Evolutionary conservation across 2,329 filamentous ascomycete genomes (phyloP).

Genomic region (Shiraia bambusicola): DNA sequence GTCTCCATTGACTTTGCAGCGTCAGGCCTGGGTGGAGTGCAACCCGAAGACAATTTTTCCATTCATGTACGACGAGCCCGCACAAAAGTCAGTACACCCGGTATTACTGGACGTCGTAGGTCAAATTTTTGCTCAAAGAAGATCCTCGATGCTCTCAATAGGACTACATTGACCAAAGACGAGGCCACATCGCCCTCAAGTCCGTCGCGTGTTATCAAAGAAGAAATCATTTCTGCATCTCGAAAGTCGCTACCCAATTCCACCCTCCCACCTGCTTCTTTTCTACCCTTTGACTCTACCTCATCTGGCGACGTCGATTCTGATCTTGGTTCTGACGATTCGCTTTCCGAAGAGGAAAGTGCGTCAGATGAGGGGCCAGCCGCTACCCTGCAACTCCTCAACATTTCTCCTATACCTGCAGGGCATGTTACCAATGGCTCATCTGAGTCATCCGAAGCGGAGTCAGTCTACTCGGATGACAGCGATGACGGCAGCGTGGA

Average conservation of each 20-base stretch:
- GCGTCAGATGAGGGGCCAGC: constrained; percentile 18
- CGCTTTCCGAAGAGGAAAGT: constrained; percentile 27
- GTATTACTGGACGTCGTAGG: constrained; percentile 5
- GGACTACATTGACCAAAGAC: constrained; percentile 9
- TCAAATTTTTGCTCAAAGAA: constrained; percentile 27
- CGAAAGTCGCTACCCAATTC: constrained; percentile 60
- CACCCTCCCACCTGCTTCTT: constrained; percentile 48
- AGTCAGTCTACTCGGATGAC: constrained; percentile 34
- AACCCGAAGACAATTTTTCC: constrained; percentile 57
- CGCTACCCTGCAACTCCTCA: constrained; percentile 31
- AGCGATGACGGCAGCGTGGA: constrained; percentile 47
- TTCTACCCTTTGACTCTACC: constrained; percentile 43
- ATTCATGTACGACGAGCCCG: constrained; percentile 52
- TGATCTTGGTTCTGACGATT: constrained; percentile 42
- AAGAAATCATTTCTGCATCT: constrained; percentile 69
- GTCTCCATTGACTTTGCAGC: constrained; percentile 46
- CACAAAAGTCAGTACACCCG: constrained; percentile 8
- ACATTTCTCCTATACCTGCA: constrained; percentile 19
- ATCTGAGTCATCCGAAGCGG: constrained; percentile 13
- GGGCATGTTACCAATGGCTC: constrained; percentile 1
- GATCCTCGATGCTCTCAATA: constrained; percentile 40
- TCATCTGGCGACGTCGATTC: constrained; percentile 33
- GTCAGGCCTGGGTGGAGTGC: constrained; percentile 61
- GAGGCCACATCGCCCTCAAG: constrained; percentile 7
- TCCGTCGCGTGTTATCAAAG: constrained; percentile 51